Conservation (phyloP, 805 yeast genomes). For the Torulaspora delbrueckii region DNA sequence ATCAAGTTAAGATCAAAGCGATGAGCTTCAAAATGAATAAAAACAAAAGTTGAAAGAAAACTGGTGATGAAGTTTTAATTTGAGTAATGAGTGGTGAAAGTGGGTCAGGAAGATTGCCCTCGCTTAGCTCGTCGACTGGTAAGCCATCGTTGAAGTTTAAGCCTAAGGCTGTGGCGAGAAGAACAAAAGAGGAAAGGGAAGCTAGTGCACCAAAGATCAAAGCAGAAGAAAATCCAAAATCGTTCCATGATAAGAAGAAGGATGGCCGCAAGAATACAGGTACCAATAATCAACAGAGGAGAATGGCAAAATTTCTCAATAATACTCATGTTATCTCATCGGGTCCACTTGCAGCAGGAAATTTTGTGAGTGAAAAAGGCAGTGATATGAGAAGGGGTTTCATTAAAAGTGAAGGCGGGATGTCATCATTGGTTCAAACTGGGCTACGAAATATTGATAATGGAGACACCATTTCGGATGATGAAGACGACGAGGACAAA, state of each 20-base stretch:
- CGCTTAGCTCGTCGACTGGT: constrained; percentile 24
- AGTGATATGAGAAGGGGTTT: constrained; percentile 24
- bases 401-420: constrained; percentile 22
- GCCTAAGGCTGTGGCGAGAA: constrained; percentile 83
- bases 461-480: constrained; percentile 35
- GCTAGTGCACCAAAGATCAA: constrained; percentile 60
- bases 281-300: constrained; percentile 19
- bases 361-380: constrained; percentile 31
- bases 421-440: constrained; percentile 22
- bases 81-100: constrained; percentile 14
- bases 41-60: not conserved
- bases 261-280: constrained; percentile 18
- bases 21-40: constrained; percentile 8
- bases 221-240: constrained; percentile 19
- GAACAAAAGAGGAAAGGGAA: constrained; percentile 78
- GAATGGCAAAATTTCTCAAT: constrained; percentile 30
- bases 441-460: constrained; percentile 24
- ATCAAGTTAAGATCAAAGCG: constrained; percentile 4
- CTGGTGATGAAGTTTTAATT: not conserved
- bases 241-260: constrained; percentile 16
- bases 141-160: constrained; percentile 65
- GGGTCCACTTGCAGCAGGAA: constrained; percentile 70
- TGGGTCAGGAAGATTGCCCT: constrained; percentile 33
- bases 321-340: constrained; percentile 61
- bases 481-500: constrained; percentile 37